Evolutionary conservation across 1,139 yeast genomes (phyloP).

Genomic region (Hyphopichia burtonii): DNA sequence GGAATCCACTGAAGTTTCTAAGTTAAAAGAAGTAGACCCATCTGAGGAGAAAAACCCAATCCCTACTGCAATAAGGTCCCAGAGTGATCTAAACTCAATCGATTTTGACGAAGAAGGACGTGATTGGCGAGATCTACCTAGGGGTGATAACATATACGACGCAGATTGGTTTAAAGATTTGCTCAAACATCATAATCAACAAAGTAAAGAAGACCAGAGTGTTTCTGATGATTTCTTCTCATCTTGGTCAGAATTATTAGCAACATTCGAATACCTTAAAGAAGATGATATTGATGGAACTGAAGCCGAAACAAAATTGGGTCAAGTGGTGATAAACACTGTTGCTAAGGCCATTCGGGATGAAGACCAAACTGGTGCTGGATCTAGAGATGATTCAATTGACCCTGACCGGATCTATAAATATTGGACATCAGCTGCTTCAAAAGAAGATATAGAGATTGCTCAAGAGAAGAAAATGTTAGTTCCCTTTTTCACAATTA

Average conservation of each 20-base stretch:
- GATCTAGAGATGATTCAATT: conserved; percentile 19
- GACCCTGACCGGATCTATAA: conserved; percentile 53
- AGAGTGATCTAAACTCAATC: conserved; percentile 19
- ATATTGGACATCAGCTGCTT: conserved; percentile 37
- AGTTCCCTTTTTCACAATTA: conserved; percentile 44
- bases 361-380: conserved; percentile 9
- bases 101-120: conserved; percentile 59
- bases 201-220: conserved; percentile 13
- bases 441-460: conserved; percentile 21
- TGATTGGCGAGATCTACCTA: conserved; percentile 70
- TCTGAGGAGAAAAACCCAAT: conserved; percentile 6
- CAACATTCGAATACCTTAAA: conserved; percentile 27
- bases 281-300: conserved; percentile 24
- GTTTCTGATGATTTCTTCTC: conserved; percentile 28
- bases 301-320: conserved; percentile 26
- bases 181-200: conserved; percentile 14
- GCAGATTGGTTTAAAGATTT: conserved; percentile 18
- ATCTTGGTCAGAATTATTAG: conserved; percentile 30
- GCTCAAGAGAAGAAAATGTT: conserved; percentile 29
- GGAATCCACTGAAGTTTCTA: conserved; percentile 4
- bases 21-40: conserved; percentile 1
- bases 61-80: conserved; percentile 35
- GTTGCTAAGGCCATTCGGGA: conserved; percentile 53
- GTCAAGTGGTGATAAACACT: conserved; percentile 44
- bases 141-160: conserved; percentile 47